Base-by-base conservation (phyloP, 495 filamentous ascomycete genomes). In the Baudoinia panamericana region DNA sequence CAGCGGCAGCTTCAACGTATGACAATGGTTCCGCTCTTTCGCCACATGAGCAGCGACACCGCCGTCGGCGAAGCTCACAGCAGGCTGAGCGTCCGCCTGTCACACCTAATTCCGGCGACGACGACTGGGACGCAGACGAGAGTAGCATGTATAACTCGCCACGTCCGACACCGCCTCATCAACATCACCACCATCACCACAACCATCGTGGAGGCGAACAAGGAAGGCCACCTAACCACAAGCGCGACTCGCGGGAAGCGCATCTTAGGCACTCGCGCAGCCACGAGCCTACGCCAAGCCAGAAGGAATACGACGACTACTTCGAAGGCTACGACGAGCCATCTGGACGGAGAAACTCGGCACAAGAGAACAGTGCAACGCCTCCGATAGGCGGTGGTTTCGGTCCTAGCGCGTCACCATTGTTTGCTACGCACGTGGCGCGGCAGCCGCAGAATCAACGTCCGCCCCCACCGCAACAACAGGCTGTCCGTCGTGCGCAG, bases 391-490 rank as follows among this genome's bases (percentile, higher is more conserved):
- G 38, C n/a, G 36, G 42, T 9, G 33, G 21, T n/a, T 61, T 57
- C 43, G 52, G 52, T 9, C 60, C 57, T 7, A 55, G 50, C 6
- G 52, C 56, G 20, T 33, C 39, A 0, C 60, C 60, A 7, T 44
- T 63, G 1, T 63, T 61, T 42, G 59, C 59, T 2, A 51, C 59
- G 10, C 56, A 56, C 24, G 51, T 63, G 10, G 56, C 59, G 1
- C 46, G 52, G 9, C 32, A 56, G 26, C 55, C 48, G 0, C 39
- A 31, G 20, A n/a, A n/a, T n/a, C n/a, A n/a, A n/a, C n/a, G n/a
- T n/a, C 45, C 45, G 11, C 48, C 39, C 18, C 26, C 33, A 10
- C 36, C 17, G 22, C 19, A 33, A 1, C 16, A 24, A 18, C 16
- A 12, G 18, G 8, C 30, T 15, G 8, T 43, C 22, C 40, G 30